Evolutionary conservation across 2,329 filamentous ascomycete genomes (phyloP).

Genomic region (Cadophora malorum): DNA sequence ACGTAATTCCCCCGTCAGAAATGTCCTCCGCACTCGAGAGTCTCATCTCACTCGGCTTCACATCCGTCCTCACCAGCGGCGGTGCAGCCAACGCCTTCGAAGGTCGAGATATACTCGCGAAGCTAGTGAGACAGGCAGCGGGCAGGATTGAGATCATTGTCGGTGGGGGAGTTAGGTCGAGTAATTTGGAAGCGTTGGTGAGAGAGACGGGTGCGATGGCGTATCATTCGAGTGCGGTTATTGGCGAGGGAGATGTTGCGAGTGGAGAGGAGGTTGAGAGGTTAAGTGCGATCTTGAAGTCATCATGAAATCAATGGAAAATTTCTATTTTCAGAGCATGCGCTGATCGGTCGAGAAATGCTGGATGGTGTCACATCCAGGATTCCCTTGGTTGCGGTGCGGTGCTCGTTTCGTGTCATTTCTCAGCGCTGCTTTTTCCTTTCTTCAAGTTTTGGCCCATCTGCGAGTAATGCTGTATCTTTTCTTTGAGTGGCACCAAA

Average conservation of each 20-base stretch:
- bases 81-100: slow-evolving; percentile 38
- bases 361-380: no score
- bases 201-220: slow-evolving; percentile 43
- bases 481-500: no score
- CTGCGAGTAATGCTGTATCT: no score
- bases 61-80: slow-evolving; percentile 56
- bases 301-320: neutral
- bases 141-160: slow-evolving; percentile 53
- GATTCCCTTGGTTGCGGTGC: no score
- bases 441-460: no score
- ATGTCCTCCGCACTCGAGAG: slow-evolving; percentile 28
- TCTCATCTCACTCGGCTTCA: slow-evolving; percentile 50
- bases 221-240: slow-evolving; percentile 54
- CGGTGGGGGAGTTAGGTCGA: slow-evolving; percentile 56
- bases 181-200: slow-evolving; percentile 49
- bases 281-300: slow-evolving; percentile 22
- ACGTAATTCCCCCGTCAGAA: slow-evolving; percentile 45
- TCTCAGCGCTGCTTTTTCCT: no score
- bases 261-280: slow-evolving; percentile 36
- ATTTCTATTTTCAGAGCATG: neutral
- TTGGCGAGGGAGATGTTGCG: slow-evolving; percentile 43
- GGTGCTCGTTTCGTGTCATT: no score
- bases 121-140: slow-evolving; percentile 44
- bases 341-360: no score
- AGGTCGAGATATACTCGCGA: slow-evolving; percentile 34